These are phyloP conservation scores for Zelopaecilomyces penicillatus DNA, from an alignment of 2,329 filamentous ascomycete genomes.

Conservation along the genomic window DNA sequence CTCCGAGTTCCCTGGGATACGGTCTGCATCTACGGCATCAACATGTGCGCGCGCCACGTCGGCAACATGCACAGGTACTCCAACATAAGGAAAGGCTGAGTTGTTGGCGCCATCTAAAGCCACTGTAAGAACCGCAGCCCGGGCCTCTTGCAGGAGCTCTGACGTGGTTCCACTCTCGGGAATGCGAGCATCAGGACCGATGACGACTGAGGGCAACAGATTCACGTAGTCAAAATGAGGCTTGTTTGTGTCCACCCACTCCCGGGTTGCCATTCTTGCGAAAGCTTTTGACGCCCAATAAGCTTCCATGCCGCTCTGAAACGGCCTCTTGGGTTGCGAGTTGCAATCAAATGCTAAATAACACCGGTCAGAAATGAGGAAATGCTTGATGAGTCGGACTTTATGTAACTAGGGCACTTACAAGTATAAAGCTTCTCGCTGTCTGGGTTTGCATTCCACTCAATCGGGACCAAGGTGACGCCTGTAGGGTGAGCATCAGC, in stretches of 20 bases:
- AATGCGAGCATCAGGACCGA: constrained; percentile 9
- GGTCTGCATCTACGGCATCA: constrained; percentile 7
- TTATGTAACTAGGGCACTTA: neutral
- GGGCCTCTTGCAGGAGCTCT: constrained; percentile 4
- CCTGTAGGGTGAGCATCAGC: neutral
- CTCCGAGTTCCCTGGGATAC: constrained; percentile 9
- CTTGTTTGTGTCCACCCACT: constrained; percentile 1
- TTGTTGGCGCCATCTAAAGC: constrained; percentile 4
- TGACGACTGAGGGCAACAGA: constrained; percentile 10
- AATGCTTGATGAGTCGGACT: neutral
- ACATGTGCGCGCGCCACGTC: constrained; percentile 11
- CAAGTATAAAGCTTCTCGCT: constrained; percentile 9
- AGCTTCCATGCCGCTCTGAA: constrained; percentile 8
- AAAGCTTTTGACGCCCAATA: constrained; percentile 11
- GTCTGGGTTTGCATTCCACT: constrained; percentile 8
- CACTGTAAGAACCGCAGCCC: constrained; percentile 5
- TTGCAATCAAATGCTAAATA: constrained; percentile 1
- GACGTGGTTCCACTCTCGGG: neutral
- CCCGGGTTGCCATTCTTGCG: constrained; percentile 2
- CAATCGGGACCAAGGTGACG: constrained; percentile 10
- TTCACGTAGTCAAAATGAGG: constrained; percentile 10
- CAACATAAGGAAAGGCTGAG: constrained; percentile 10
- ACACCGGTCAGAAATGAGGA: neutral
- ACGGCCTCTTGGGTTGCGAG: neutral
- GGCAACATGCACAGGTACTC: constrained; percentile 9